Base-by-base conservation (phyloP, 2,329 filamentous ascomycete genomes). In the Colletotrichum somersetense region DNA sequence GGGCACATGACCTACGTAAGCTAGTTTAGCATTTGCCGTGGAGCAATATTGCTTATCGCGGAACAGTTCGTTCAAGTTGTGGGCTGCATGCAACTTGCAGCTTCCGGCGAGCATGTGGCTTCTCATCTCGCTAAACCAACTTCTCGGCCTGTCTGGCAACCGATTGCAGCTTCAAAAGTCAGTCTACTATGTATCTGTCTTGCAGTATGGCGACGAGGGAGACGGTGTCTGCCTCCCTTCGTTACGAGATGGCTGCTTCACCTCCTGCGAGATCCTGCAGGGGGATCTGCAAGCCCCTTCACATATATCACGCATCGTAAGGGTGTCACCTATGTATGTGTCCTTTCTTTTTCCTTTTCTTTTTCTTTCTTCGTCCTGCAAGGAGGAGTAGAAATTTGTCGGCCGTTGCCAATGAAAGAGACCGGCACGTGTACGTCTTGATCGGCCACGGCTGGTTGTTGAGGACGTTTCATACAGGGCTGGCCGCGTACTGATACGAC, bases 251-350 rank as follows among this genome's bases (percentile, higher is more conserved):
- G n/a, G 26, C 52, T 35, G 35, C 50, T 64, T 44, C 18, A 20
- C 48, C 58, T 69, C 48, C 58, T 69, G 69, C 69, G 53, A 72
- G 69, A 72, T 72, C 66, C 69, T 72, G 69, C 69, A 69, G 26
- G 48, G 46, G 38, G 33, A 72, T 72, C 69, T 72, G 20, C 59
- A n/a, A 38, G 14, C 11, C 35, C 50, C 53, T 40, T 30, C 33
- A 33, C 57, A 14, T 56, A 46, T 55, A 57, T 38, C 52, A 52
- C 62, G 26, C 57, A 44, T 16, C 58, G 38, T 63, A 66, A 16
- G 52, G 40, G 52, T 48, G 59, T 40, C 38, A 26, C 30, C 20
- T 26, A 20, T 5, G 53, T 59, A 48, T 30, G 2, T 4, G 30
- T 30, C 30, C 30, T 18, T 6, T 55, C 40, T 62, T 46, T 38